A percentile compares a stretch with the other conserved stretches of the same genome.
Conservation (phyloP, 768 basidiomycete species). For the Amanita phalloides region DNA sequence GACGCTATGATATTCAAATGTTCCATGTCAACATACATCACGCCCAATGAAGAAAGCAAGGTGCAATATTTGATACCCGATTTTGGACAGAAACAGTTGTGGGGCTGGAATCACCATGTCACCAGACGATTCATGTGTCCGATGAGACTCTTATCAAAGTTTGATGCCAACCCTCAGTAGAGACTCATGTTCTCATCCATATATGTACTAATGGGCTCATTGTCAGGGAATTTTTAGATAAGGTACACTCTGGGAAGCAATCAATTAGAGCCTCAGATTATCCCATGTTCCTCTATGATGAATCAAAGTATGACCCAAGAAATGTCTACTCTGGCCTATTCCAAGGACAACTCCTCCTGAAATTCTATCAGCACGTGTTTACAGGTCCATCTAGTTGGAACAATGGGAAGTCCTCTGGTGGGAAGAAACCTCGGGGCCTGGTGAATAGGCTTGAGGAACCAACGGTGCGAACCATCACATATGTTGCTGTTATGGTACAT, state of each 20-base stretch:
- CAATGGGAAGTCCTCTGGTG: neutral
- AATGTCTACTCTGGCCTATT: neutral
- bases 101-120: neutral
- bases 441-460: neutral
- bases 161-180: neutral
- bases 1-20: neutral
- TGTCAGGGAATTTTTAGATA: neutral
- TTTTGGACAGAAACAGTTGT: neutral
- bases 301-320: neutral
- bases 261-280: neutral
- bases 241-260: neutral
- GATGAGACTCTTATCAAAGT: neutral
- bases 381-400: neutral
- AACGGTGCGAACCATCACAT: neutral
- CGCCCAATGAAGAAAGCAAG: neutral
- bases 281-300: neutral
- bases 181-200: neutral
- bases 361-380: neutral
- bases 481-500: neutral
- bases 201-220: neutral
- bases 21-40: neutral
- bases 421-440: neutral
- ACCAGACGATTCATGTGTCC: neutral
- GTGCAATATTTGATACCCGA: neutral
- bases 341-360: neutral